Evolutionary conservation across 2,329 filamentous ascomycete genomes (phyloP).

Genomic region (Chaetomium sp.): DNA sequence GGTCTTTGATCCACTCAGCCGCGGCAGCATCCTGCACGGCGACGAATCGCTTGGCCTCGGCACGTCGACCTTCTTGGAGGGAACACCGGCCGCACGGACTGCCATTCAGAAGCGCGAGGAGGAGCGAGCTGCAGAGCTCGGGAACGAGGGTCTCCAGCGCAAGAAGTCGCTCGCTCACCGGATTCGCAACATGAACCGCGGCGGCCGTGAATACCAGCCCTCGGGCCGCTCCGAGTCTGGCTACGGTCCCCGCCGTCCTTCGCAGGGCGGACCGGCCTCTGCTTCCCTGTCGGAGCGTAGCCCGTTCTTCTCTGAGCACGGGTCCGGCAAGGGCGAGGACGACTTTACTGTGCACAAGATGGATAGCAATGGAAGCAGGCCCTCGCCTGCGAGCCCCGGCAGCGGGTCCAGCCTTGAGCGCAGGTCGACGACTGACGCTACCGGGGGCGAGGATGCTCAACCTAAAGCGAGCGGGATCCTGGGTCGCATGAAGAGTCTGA

Average conservation of each 20-base stretch:
- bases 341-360: slow-evolving; percentile 50
- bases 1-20: slow-evolving; percentile 69
- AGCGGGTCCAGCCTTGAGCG: slow-evolving; percentile 60
- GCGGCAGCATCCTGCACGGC: slow-evolving; percentile 76
- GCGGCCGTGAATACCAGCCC: slow-evolving; percentile 62
- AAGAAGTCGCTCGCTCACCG: slow-evolving; percentile 96
- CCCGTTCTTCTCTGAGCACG: slow-evolving; percentile 83
- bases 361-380: slow-evolving; percentile 43
- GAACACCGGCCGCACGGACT: slow-evolving; percentile 80
- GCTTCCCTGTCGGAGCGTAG: slow-evolving; percentile 58
- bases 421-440: slow-evolving; percentile 62
- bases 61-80: slow-evolving; percentile 94
- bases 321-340: slow-evolving; percentile 59
- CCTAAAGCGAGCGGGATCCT: slow-evolving; percentile 60
- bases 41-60: slow-evolving; percentile 82
- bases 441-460: slow-evolving; percentile 42
- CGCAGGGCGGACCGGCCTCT: slow-evolving; percentile 40
- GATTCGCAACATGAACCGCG: slow-evolving; percentile 79
- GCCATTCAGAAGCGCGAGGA: slow-evolving; percentile 76
- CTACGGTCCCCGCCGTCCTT: slow-evolving; percentile 45
- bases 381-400: slow-evolving; percentile 61
- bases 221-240: slow-evolving; percentile 60
- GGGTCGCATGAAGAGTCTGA: slow-evolving; percentile 79
- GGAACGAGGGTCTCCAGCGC: slow-evolving; percentile 67
- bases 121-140: slow-evolving; percentile 61